A percentile compares a stretch with the other conserved stretches of the same genome.
Conservation (phyloP, 148 eudicot genomes). For the Rhododendron ovatum region DNA sequence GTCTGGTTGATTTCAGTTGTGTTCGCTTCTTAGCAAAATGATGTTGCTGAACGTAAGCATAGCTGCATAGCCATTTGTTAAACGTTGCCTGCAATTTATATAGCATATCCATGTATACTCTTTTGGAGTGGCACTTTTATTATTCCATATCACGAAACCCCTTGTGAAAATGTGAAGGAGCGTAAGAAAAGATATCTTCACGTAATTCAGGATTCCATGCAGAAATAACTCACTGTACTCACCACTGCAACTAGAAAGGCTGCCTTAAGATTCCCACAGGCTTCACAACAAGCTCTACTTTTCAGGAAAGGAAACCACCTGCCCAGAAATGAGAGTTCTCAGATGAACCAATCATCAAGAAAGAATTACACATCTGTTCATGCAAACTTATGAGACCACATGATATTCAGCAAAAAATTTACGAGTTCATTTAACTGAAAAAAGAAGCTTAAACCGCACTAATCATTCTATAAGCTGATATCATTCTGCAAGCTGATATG, state of each 20-base stretch:
- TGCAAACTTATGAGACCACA: neutral
- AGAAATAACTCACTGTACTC: conserved; percentile 21
- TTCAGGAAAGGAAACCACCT: conserved; percentile 95
- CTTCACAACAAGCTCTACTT: conserved; percentile 89
- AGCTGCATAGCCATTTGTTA: neutral
- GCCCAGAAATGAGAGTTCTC: conserved; percentile 25
- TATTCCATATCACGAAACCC: neutral
- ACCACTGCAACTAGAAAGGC: conserved; percentile 98
- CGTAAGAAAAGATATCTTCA: neutral
- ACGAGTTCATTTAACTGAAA: neutral
- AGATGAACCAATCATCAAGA: conserved; percentile 5
- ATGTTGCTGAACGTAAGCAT: neutral
- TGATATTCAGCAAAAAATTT: neutral
- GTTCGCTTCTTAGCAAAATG: neutral
- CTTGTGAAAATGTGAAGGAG: neutral
- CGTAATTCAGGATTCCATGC: neutral
- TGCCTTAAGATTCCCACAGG: conserved; percentile 95
- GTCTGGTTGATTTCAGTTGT: neutral
- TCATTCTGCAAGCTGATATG: neutral
- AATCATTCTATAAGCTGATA: neutral
- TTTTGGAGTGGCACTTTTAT: neutral
- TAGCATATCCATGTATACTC: neutral
- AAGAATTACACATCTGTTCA: neutral
- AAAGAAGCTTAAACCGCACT: neutral
- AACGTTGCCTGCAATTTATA: neutral